Base-by-base conservation (phyloP, 345 rosid genomes). In the Viola odorata region DNA sequence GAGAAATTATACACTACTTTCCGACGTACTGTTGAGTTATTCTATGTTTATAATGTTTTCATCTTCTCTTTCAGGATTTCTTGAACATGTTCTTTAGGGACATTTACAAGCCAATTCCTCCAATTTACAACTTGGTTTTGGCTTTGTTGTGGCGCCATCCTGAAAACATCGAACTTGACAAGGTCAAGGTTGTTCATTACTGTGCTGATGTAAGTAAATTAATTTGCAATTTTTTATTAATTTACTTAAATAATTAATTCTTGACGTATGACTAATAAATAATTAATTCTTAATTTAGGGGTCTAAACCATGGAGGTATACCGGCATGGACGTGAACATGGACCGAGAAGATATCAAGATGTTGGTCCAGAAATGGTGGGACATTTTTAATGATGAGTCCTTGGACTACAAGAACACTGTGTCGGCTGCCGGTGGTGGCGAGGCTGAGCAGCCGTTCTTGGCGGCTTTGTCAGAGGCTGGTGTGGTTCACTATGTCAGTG, bases 91-190 rank as follows among this genome's bases (percentile, higher is more conserved):
- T 78, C 72, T 91, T 91, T 74, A 78, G 78, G 69, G 80, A 88
- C 55, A 70, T 69, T 7, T 88, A 79, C 83, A 86, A 74, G 78
- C 95, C 96, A 12, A 71, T 91, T 52, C 87, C 98, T 67, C 60
- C 75, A 0, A 76, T 50, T 13, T 86, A 91, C 85, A 88, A 88
- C 78, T 78, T 86, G 41, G 87, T 86, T 44, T 63, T 88, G 45
- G 96, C 98, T 55, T 76, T 86, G 95, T 59, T 91, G 51, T 91
- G 98, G 95, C 96, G 85, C 65, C 98, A 88, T 67, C 95, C 91
- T 0, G 89, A 86, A 69, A 88, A 84, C 17, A 90, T 88, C 16
- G 73, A 85, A 60, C 80, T 88, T 48, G 85, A 86, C 52, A 62
- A 76, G 42, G 83, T 83, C 50, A 86, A 83, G 62, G 98, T 82